Base-by-base conservation (phyloP, 1,284 basidiomycete species). In the Ustilago bromivora region DNA sequence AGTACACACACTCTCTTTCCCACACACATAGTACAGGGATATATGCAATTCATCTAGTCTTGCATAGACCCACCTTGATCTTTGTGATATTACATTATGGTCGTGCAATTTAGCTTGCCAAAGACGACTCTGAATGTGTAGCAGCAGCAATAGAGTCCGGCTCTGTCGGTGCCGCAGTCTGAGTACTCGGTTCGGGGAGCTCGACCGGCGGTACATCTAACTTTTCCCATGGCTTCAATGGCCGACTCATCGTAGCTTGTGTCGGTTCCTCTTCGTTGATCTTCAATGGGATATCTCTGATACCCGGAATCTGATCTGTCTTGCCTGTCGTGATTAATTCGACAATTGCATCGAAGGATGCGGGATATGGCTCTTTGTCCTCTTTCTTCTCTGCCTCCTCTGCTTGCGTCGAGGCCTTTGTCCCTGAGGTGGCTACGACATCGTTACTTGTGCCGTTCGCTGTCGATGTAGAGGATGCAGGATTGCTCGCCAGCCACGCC, bases 271-370 rank as follows among this genome's bases (percentile, higher is more conserved):
- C 63, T 23, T 82, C 69, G 66, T 85, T 84, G 73, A 85, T 85
- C 73, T 82, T 73, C 55, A 85, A 74, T 1, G 84, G 83, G 10
- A 85, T 85, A 23, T 84, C 80, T 8, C 79, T 57, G 17, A 85
- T 82, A 6, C 83, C 83, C 0, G 83, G 77, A 28, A 86, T 84
- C 66, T 81, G 70, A 57, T 85, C 84, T 3, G 81, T 81, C 40
- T 78, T 78, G 11, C 84, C 84, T 0, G 79, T 84, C 12, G 84
- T 73, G 61, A 86, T 85, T 38, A 86, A 74, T 61, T 86, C 84
- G 7, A 83, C 84, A 28, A 86, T 83, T 2, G 78, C 76, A 43
- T 84, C 79, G 56, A 86, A 86, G 0, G 82, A 82, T 12, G 76
- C 65, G n/a, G 82, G 82, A 31, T 84, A 82, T 15, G 76, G 71